phyloP scores from a whole-genome alignment of 495 filamentous ascomycete species.

The Schizothecium vesticola region DNA sequence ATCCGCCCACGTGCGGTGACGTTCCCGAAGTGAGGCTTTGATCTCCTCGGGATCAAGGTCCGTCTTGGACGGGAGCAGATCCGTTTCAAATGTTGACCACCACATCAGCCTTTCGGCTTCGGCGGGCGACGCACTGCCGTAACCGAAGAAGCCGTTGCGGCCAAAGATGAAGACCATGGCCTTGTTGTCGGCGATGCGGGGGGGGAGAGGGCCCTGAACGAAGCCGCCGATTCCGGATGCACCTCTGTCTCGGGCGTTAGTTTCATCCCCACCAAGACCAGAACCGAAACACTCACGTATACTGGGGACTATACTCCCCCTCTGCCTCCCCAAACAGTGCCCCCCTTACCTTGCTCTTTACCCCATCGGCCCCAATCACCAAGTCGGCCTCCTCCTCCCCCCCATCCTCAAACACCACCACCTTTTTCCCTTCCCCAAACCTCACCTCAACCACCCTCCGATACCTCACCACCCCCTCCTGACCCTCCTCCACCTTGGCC shows the following conservation, averaged over 20 bases:
- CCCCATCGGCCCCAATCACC: constrained; percentile 57
- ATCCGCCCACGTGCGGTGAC: constrained; percentile 46
- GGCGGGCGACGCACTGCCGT: constrained; percentile 37
- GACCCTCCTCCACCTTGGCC: background rate
- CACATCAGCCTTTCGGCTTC: constrained; percentile 36
- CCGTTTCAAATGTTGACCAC: constrained; percentile 47
- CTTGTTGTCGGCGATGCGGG: constrained; percentile 23
- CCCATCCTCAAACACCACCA: constrained; percentile 55
- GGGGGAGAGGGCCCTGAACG: constrained; percentile 30
- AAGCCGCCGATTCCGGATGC: constrained; percentile 51
- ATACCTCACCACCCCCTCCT: constrained; percentile 7
- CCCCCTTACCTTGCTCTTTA: constrained; percentile 45
- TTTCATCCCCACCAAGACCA: background rate
- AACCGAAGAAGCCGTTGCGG: constrained; percentile 54
- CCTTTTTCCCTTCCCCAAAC: constrained; percentile 33
- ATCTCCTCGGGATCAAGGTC: constrained; percentile 39
- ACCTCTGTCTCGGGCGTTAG: constrained; percentile 25
- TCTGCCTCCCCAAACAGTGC: constrained; percentile 33
- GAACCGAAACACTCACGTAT: constrained; percentile 18
- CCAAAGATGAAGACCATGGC: constrained; percentile 50
- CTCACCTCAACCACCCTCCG: constrained; percentile 8
- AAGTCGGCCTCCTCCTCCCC: constrained; percentile 43
- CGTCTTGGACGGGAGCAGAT: constrained; percentile 32
- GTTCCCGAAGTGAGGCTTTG: constrained; percentile 34
- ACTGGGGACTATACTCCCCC: constrained; percentile 14